These are phyloP conservation scores for Leccinum sublutescens DNA, from an alignment of 768 basidiomycete genomes.

Conservation along the genomic window DNA sequence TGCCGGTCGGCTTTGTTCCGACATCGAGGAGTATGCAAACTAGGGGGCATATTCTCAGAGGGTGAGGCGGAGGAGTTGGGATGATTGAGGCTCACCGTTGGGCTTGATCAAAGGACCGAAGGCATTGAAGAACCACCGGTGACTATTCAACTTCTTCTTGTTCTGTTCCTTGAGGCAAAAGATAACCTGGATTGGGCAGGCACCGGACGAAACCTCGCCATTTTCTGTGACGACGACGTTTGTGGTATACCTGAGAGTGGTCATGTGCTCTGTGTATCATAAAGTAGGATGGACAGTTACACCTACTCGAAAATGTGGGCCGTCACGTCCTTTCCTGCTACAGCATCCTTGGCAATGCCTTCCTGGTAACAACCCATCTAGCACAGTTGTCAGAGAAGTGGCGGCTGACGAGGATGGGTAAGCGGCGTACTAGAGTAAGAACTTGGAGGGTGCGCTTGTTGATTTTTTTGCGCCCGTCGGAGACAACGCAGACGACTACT, in stretches of 20 bases:
- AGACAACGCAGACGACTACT: conserved; percentile 84
- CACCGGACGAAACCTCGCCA: conserved; percentile 75
- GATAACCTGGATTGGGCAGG: conserved; percentile 81
- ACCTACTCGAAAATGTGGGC: conserved; percentile 90
- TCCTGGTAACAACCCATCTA: conserved; percentile 89
- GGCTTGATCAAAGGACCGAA: conserved; percentile 86
- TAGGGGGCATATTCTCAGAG: conserved; percentile 22
- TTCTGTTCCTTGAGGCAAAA: conserved; percentile 95
- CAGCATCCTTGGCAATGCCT: conserved; percentile 85
- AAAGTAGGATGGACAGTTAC: neutral
- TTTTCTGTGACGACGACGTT: conserved; percentile 73
- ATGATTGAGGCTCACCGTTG: conserved; percentile 51
- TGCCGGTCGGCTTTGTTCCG: conserved; percentile 92
- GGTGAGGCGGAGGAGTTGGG: neutral
- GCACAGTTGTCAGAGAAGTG: conserved; percentile 1
- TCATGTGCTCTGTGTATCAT: neutral
- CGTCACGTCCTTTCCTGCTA: conserved; percentile 86
- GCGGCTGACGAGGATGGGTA: conserved; percentile 2
- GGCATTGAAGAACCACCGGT: conserved; percentile 98
- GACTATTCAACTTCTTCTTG: conserved; percentile 95
- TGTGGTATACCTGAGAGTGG: conserved; percentile 61
- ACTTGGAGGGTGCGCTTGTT: conserved; percentile 92
- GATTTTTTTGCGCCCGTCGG: conserved; percentile 82
- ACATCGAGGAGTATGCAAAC: conserved; percentile 93
- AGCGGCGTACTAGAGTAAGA: conserved; percentile 61